These are phyloP conservation scores for Trametes maxima DNA, from an alignment of 768 basidiomycete genomes.

Conservation along the genomic window DNA sequence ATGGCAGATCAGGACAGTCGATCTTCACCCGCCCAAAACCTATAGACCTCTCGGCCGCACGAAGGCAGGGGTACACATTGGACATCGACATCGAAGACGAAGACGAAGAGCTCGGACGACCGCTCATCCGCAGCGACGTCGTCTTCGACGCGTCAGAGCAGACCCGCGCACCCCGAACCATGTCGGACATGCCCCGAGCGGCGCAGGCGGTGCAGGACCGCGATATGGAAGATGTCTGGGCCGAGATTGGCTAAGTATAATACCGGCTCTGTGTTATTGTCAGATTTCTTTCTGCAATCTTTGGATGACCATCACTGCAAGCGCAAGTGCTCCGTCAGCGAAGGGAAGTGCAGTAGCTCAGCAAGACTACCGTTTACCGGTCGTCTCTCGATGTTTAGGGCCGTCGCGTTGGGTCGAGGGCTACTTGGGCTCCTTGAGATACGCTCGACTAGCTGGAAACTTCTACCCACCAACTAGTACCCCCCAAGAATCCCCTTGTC, in stretches of 20 bases:
- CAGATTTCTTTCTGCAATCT: neutral
- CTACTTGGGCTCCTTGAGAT: too few species aligned
- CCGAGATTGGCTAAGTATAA: conserved; percentile 43
- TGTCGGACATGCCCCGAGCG: conserved; percentile 62
- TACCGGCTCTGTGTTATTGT: neutral
- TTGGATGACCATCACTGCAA: too few species aligned
- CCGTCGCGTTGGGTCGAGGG: too few species aligned
- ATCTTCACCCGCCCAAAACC: conserved; percentile 87
- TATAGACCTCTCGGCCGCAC: conserved; percentile 76
- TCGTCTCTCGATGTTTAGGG: too few species aligned
- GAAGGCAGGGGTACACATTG: conserved; percentile 64
- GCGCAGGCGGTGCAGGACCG: conserved; percentile 56
- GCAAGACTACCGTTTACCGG: too few species aligned
- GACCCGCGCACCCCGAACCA: conserved; percentile 36
- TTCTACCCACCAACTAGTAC: too few species aligned
- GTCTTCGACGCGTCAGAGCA: conserved; percentile 63
- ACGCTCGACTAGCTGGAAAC: too few species aligned
- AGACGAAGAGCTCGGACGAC: conserved; percentile 58
- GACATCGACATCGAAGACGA: conserved; percentile 77
- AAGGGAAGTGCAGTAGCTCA: too few species aligned
- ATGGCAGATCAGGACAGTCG: conserved; percentile 76
- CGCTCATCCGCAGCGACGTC: conserved; percentile 60
- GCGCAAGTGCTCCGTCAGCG: too few species aligned
- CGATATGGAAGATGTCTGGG: conserved; percentile 74
- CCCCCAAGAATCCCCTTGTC: too few species aligned